Conservation (phyloP, 1,284 basidiomycete species). For the Cryptococcus deneoformans region DNA sequence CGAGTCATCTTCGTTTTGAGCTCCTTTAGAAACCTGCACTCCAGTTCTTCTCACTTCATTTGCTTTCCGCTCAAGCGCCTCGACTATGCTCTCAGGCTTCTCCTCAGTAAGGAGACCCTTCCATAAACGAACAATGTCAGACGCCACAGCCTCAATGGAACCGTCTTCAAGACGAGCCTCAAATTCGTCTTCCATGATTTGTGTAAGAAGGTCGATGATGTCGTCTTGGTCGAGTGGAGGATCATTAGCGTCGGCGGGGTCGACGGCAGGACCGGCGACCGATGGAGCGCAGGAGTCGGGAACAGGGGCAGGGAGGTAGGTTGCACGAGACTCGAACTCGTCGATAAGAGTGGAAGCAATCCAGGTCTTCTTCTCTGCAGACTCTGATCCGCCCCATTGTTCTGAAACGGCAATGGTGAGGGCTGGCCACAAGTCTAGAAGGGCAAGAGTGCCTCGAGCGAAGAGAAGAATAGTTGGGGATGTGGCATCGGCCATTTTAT, state of each 20-base stretch:
- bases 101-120: slow-evolving; percentile 43
- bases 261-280: slow-evolving; percentile 13
- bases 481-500: background rate
- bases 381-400: slow-evolving; percentile 73
- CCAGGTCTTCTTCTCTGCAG: slow-evolving; percentile 71
- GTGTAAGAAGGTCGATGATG: slow-evolving; percentile 68
- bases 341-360: slow-evolving; percentile 78
- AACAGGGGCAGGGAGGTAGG: slow-evolving; percentile 14
- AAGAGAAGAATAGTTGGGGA: slow-evolving; percentile 56
- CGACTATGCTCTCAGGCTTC: slow-evolving; percentile 58
- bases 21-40: slow-evolving; percentile 24
- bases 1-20: slow-evolving; percentile 48
- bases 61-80: slow-evolving; percentile 60
- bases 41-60: slow-evolving; percentile 49
- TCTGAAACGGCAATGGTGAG: slow-evolving; percentile 78
- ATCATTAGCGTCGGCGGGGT: slow-evolving; percentile 32
- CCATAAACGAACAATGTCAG: slow-evolving; percentile 69
- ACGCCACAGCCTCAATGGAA: slow-evolving; percentile 65
- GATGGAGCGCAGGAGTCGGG: background rate
- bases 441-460: slow-evolving; percentile 74
- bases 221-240: slow-evolving; percentile 66
- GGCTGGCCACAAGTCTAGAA: slow-evolving; percentile 75
- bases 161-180: slow-evolving; percentile 77
- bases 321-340: slow-evolving; percentile 62
- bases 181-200: slow-evolving; percentile 78